Evolutionary conservation across 2,329 filamentous ascomycete species (phyloP), one percentile per base, ranked within the genome.

Genomic region (Ophiostoma ulmi): DNA sequence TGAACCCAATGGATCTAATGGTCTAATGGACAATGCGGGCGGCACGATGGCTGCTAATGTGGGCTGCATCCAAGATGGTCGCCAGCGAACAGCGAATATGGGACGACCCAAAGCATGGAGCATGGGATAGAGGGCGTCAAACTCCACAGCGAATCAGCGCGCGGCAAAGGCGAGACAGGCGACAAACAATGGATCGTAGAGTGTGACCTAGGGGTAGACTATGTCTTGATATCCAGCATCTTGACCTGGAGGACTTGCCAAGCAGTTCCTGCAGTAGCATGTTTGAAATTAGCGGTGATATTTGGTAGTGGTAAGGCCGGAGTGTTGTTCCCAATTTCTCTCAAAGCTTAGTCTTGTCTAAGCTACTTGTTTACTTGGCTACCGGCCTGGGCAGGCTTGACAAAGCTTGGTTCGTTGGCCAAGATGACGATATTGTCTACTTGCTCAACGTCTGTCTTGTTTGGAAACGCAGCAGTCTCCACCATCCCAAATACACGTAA

Each of bases 121-220:
- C 55, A 63, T 63, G 26, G 44, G 58, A 63, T 17, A 0, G 58
- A 10, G n/a, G 58, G 26, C 58, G 58, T 35, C 58, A 35, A 63
- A 35, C 31, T 14, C 63, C 63, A 5, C 63, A 26, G 36, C 63
- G 36, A 65, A 65, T 65, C 63, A 65, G 63, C 36, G 63, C 26
- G 58, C 52, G 52, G 22, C 52, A 63, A 63, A 26, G 58, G 52
- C 52, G 52, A 22, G 52, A 58, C 52, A 26, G n/a, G 22, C 58
- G 58, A 63, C 58, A 35, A 61, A 61, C 55, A 61, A 61, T 61
- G 55, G 55, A 61, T 14, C 55, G 11, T 17, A 22, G n/a, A 61
- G 10, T 61, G 55, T 61, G 58, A 58, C 26, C 22, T 22, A 58
- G 52, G 52, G 52, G 22, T 58, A 8, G 13, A 31, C 52, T 11